Evolutionary conservation across 306 rosid genomes (phyloP), one percentile per base, ranked within the genome.

Genomic region (Vigna mungo): DNA sequence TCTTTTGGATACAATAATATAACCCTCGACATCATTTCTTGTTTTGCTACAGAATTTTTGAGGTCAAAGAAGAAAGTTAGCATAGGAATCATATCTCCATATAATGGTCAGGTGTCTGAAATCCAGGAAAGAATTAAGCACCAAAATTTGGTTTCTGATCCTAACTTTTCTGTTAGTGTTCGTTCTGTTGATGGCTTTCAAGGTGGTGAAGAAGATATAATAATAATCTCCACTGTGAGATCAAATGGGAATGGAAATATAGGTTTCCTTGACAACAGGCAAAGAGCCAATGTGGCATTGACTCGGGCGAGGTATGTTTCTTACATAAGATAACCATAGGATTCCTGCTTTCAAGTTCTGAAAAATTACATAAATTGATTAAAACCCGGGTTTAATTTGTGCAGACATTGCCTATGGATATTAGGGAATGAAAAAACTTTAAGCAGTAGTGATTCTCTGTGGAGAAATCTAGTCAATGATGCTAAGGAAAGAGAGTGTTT

Each of bases 151-250:
- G 32, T 21, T 68, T 62, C 54, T 30, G 34, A 71, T 18, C 30
- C 60, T 4, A 76, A 73, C 18, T 89, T 87, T 78, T 74, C 69
- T 12, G 76, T 87, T 20, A 80, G 82, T 75, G 87, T 85, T 62
- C 85, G 87, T 25, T 77, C 90, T 39, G 81, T 89, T 48, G 93
- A 87, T 82, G 91, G 89, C 43, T 87, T 89, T 81, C 93, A 89
- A 89, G 93, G 93, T 43, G 88, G 89, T 7, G 89, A 89, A 56
- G 82, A 85, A 65, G 93, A 89, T 68, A 85, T 85, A 27, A 85
- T 87, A 12, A 37, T 77, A 47, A 76, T 59, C 14, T 86, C 82
- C 18, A 81, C 89, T 6, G 89, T 78, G 14, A 80, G 86, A 71
- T 76, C 79, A 1, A 88, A 83, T 17, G 68, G 5, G 14, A 61